Conservation (phyloP, 768 basidiomycete species). For the Hortiboletus campestris region DNA sequence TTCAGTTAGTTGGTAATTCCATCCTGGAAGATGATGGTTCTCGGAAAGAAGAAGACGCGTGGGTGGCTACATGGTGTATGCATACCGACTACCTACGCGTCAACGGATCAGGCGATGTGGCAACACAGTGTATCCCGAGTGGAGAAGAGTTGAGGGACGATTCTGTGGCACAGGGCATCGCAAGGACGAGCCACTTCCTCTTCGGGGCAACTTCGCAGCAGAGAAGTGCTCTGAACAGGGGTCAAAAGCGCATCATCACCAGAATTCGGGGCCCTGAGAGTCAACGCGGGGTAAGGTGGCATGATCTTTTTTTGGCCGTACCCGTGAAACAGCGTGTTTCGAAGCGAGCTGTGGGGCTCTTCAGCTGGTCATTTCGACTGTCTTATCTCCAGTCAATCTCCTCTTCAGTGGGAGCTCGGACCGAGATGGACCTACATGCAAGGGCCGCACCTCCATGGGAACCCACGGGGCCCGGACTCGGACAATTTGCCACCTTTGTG, state of each 20-base stretch:
- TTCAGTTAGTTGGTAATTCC: neutral
- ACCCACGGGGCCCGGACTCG: neutral
- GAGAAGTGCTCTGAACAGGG: neutral
- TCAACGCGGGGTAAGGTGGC: conserved; percentile 1
- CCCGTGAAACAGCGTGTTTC: neutral
- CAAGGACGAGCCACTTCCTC: conserved; percentile 4
- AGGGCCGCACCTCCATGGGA: neutral
- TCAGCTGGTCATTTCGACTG: neutral
- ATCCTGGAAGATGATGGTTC: conserved; percentile 1
- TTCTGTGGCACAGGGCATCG: neutral
- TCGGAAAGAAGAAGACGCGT: neutral
- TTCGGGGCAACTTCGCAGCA: conserved; percentile 13
- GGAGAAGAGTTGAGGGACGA: conserved; percentile 1
- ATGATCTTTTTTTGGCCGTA: neutral
- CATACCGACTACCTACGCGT: neutral
- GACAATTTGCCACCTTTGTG: neutral
- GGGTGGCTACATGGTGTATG: neutral
- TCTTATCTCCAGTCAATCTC: conserved; percentile 16
- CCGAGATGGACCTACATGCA: neutral
- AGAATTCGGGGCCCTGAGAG: neutral
- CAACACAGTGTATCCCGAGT: neutral
- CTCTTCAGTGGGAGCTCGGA: neutral
- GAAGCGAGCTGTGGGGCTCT: neutral
- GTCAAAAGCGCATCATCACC: neutral
- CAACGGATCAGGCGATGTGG: neutral